Conservation (phyloP, 108 stramenopile species). For the Aureococcus anophagefferens region DNA sequence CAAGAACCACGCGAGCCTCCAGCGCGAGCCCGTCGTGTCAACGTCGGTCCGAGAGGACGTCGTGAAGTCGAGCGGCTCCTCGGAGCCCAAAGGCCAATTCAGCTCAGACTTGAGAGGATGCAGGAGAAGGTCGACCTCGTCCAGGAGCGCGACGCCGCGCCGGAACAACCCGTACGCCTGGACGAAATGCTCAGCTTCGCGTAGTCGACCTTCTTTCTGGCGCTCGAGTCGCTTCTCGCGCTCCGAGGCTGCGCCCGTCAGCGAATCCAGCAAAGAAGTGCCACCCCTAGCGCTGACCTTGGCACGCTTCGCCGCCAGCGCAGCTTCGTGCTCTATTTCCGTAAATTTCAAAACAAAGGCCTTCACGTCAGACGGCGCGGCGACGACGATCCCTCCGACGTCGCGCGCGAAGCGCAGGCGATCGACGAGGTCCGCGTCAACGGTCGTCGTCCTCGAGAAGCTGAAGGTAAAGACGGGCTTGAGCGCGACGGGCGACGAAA, state of each 20-base stretch:
- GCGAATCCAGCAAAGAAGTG: background rate
- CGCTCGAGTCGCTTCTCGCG: background rate
- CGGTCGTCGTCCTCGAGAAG: slow-evolving; percentile 4
- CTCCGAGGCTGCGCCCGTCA: background rate
- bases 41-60: background rate
- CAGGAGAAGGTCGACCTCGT: slow-evolving; percentile 38
- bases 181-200: background rate
- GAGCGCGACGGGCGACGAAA: slow-evolving; percentile 7
- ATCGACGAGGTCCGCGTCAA: slow-evolving; percentile 21
- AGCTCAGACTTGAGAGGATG: slow-evolving; percentile 32
- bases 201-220: too few relatives aligned
- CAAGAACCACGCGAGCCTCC: background rate
- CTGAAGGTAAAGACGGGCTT: slow-evolving; percentile 9
- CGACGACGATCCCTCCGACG: slow-evolving; percentile 18
- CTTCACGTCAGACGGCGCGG: slow-evolving; percentile 26
- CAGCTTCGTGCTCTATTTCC: background rate
- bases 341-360: slow-evolving; percentile 22
- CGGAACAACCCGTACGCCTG: slow-evolving; percentile 11
- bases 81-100: slow-evolving; percentile 34
- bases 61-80: slow-evolving; percentile 11
- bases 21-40: background rate
- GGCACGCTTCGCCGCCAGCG: background rate
- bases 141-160: slow-evolving; percentile 21
- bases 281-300: too few relatives aligned
- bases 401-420: slow-evolving; percentile 24